Percentiles rank a stretch among this genome's conserved stretches.
Evolutionary conservation across 768 basidiomycete species (phyloP).

Genomic region (Sistotremastrum niveocremeum): DNA sequence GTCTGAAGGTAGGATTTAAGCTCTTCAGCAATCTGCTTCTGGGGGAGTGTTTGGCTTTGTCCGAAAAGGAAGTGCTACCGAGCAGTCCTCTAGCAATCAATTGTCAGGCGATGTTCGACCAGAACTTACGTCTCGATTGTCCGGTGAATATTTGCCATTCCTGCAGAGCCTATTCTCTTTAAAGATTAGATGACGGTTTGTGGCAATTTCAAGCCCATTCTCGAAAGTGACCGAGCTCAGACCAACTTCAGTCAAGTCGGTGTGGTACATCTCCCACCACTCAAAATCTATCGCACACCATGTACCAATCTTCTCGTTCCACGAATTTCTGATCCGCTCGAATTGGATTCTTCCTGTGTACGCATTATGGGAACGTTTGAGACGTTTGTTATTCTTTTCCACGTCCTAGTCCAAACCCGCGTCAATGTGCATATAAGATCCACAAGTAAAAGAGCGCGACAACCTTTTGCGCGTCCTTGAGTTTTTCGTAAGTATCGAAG

Average conservation of each 20-base stretch:
- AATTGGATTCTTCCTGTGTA: conserved; percentile 51
- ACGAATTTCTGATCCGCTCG: conserved; percentile 52
- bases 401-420: conserved; percentile 34
- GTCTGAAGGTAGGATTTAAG: conserved; percentile 33
- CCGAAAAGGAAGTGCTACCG: conserved; percentile 57
- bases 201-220: conserved; percentile 31
- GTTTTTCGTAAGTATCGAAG: conserved; percentile 37
- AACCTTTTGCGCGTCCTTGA: conserved; percentile 53
- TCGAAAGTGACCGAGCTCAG: conserved; percentile 51
- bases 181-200: conserved; percentile 49
- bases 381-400: conserved; percentile 66
- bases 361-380: conserved; percentile 48
- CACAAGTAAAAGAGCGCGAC: too few species aligned
- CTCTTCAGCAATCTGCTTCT: conserved; percentile 34
- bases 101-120: background rate
- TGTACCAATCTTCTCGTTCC: conserved; percentile 47
- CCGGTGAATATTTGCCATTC: conserved; percentile 51
- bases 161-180: conserved; percentile 41
- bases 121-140: conserved; percentile 41
- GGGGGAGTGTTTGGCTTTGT: conserved; percentile 38
- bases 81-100: background rate
- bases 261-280: conserved; percentile 69
- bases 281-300: conserved; percentile 80
- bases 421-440: background rate
- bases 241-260: conserved; percentile 70